A percentile compares a stretch with the other conserved stretches of the same genome.
phyloP scores from a whole-genome alignment of 1,284 basidiomycete genomes.

The Heterobasidion annosum region DNA sequence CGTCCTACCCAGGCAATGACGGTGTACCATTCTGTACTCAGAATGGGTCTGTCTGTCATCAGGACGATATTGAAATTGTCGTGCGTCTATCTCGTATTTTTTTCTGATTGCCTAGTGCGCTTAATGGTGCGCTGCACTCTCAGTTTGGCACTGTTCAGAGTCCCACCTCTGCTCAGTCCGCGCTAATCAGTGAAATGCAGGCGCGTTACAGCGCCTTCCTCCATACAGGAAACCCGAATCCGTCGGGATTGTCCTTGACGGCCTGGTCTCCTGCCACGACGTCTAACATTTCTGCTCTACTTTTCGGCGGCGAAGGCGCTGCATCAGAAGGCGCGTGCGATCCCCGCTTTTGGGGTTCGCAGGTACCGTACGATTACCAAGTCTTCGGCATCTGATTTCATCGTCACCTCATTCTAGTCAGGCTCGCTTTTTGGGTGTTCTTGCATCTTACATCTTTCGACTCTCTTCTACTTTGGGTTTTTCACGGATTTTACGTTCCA shows the following conservation, averaged over 20 bases:
- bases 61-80: slow-evolving; percentile 69
- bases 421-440: neutral
- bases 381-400: slow-evolving; percentile 22
- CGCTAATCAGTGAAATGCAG: slow-evolving; percentile 57
- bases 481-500: no score
- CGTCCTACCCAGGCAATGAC: slow-evolving; percentile 59
- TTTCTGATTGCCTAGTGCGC: neutral
- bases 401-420: neutral
- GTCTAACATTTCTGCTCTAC: slow-evolving; percentile 39
- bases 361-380: slow-evolving; percentile 62
- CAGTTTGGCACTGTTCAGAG: slow-evolving; percentile 61
- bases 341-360: slow-evolving; percentile 56
- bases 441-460: neutral
- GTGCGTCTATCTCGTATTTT: slow-evolving; percentile 27
- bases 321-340: slow-evolving; percentile 48
- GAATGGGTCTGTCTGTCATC: slow-evolving; percentile 54
- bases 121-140: slow-evolving; percentile 4
- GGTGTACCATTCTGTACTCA: slow-evolving; percentile 43
- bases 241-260: slow-evolving; percentile 23
- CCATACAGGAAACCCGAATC: slow-evolving; percentile 49
- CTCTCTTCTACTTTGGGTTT: no score
- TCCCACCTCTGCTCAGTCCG: slow-evolving; percentile 46
- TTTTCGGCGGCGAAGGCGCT: slow-evolving; percentile 45
- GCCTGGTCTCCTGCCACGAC: slow-evolving; percentile 44
- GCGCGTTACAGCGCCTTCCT: slow-evolving; percentile 63